Conservation (phyloP, 371 early-diverging fungal species). For the Mortierella sp. region DNA sequence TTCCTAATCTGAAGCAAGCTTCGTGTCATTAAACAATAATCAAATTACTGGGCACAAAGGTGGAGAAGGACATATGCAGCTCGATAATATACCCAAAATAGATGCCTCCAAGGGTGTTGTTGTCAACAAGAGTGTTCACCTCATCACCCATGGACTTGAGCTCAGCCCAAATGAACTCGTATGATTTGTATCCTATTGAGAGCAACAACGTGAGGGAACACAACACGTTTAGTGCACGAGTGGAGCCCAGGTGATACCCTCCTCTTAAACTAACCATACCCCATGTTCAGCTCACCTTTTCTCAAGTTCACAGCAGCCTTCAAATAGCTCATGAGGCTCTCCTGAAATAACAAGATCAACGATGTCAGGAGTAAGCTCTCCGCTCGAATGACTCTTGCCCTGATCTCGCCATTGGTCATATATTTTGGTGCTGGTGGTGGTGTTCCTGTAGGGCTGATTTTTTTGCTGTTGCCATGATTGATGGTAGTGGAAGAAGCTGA, state of each 20-base stretch:
- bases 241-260: no score
- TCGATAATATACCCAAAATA: constrained; percentile 45
- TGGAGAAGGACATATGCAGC: no score
- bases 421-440: constrained; percentile 44
- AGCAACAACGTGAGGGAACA: background rate
- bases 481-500: no score
- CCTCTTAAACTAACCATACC: background rate
- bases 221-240: no score
- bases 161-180: constrained; percentile 52
- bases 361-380: constrained; percentile 68
- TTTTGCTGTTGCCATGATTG: constrained; percentile 8
- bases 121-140: constrained; percentile 32
- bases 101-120: constrained; percentile 47
- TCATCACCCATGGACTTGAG: constrained; percentile 47
- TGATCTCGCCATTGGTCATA: constrained; percentile 66
- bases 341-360: constrained; percentile 64
- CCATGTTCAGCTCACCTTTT: constrained; percentile 56
- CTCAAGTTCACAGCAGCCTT: constrained; percentile 69
- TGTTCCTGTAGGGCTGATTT: constrained; percentile 13
- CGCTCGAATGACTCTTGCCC: constrained; percentile 70
- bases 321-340: constrained; percentile 67
- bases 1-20: constrained; percentile 66
- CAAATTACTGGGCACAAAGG: no score
- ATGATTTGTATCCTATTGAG: constrained; percentile 53
- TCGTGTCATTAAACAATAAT: background rate